phyloP scores from a whole-genome alignment of 2,329 filamentous ascomycete genomes.

The Ophiocordyceps camponoti-rufipedis region DNA sequence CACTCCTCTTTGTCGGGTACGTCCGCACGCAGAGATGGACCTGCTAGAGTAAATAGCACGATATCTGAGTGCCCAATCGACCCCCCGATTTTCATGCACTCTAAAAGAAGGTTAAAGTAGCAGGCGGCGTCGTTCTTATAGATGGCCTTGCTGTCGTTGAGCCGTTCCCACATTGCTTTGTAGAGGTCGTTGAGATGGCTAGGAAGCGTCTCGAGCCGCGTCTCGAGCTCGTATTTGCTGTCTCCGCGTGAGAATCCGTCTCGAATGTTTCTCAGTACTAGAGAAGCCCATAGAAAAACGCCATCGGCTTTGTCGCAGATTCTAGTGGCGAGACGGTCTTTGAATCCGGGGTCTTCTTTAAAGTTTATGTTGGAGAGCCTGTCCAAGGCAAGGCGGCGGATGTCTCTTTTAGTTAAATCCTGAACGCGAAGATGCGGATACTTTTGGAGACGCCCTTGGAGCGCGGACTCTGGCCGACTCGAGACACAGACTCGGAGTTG shows the following conservation, averaged over 20 bases:
- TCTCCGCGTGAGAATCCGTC: background rate
- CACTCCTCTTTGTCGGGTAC: background rate
- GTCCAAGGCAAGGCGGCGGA: background rate
- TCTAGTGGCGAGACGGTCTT: background rate
- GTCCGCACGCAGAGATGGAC: background rate
- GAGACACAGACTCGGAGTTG: slow-evolving; percentile 2
- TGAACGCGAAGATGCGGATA: background rate
- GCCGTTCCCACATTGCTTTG: background rate
- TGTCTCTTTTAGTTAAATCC: background rate
- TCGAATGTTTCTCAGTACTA: background rate
- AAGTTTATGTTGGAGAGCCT: background rate
- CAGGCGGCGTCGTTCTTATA: background rate
- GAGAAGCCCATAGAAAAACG: slow-evolving; percentile 2
- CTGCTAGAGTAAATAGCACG: background rate
- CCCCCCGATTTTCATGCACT: background rate
- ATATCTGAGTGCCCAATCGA: background rate
- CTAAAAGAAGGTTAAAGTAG: background rate
- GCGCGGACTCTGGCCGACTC: slow-evolving; percentile 2
- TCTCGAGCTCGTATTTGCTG: background rate
- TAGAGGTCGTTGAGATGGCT: background rate
- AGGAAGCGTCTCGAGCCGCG: background rate
- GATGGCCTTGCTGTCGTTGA: background rate
- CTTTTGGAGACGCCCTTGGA: background rate
- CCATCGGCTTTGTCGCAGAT: slow-evolving; percentile 1
- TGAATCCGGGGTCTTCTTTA: background rate